Percentiles rank a stretch among this genome's conserved stretches.
Evolutionary conservation across 345 rosid genomes (phyloP).

Genomic region (Salix purpurea): DNA sequence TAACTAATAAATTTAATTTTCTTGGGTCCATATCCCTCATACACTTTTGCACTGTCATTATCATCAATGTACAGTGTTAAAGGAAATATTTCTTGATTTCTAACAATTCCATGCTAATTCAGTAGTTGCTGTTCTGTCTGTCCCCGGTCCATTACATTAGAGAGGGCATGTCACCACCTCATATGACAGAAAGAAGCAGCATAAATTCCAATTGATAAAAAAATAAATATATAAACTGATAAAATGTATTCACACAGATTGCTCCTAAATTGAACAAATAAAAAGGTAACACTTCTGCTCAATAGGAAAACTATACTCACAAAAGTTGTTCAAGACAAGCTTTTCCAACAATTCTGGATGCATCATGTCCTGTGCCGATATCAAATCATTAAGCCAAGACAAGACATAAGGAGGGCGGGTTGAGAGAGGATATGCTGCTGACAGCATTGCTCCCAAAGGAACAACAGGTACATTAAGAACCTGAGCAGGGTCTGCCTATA

Average conservation of each 20-base stretch:
- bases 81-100: not conserved
- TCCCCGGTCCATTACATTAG: not conserved
- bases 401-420: slow-evolving; percentile 71
- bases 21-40: not conserved
- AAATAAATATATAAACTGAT: not conserved
- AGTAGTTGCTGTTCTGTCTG: not conserved
- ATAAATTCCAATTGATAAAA: not conserved
- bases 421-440: slow-evolving; percentile 89
- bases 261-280: not conserved
- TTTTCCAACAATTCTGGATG: slow-evolving; percentile 85
- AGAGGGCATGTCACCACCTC: not conserved
- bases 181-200: not conserved
- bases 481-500: slow-evolving; percentile 95
- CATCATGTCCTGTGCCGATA: slow-evolving; percentile 97
- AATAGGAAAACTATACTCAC: slow-evolving; percentile 44
- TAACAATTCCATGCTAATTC: not conserved
- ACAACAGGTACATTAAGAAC: slow-evolving; percentile 91
- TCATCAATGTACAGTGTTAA: not conserved
- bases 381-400: slow-evolving; percentile 77
- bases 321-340: slow-evolving; percentile 85
- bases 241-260: not conserved
- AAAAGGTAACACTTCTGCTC: not conserved
- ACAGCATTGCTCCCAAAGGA: slow-evolving; percentile 75
- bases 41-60: not conserved
- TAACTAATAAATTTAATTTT: not conserved